A percentile compares a stretch with the other conserved stretches of the same genome.
These are phyloP conservation scores for Corylus heterophylla DNA, from an alignment of 306 rosid genomes.

Conservation along the genomic window DNA sequence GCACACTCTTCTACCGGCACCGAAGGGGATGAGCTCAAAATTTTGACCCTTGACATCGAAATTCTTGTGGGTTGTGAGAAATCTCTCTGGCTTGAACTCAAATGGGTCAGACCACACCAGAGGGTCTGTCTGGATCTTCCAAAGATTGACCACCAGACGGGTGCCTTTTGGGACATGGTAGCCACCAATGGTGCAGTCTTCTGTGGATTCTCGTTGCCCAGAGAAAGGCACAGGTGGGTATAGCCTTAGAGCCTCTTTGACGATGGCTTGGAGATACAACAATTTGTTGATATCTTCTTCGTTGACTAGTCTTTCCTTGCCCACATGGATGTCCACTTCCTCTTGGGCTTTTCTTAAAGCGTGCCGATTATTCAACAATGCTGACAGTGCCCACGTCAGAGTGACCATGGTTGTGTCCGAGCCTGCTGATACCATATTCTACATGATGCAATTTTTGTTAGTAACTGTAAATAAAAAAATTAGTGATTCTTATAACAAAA, in stretches of 20 bases:
- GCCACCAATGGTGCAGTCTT: slow-evolving; percentile 43
- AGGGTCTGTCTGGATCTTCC: slow-evolving; percentile 61
- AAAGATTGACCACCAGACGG: slow-evolving; percentile 40
- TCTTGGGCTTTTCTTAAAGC: slow-evolving; percentile 36
- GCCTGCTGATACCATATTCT: slow-evolving; percentile 31
- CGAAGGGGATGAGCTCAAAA: slow-evolving; percentile 56
- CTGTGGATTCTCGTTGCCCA: slow-evolving; percentile 36
- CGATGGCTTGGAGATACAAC: slow-evolving; percentile 53
- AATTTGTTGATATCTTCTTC: slow-evolving; percentile 50
- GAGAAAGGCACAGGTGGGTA: slow-evolving; percentile 53
- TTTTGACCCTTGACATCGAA: slow-evolving; percentile 48
- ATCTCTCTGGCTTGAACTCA: slow-evolving; percentile 61
- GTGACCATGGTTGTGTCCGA: slow-evolving; percentile 52
- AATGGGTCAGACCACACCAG: slow-evolving; percentile 44
- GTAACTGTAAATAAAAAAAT: not conserved
- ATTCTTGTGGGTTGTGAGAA: slow-evolving; percentile 42
- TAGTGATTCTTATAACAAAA: no score
- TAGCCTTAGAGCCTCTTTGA: slow-evolving; percentile 51
- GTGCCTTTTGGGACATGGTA: slow-evolving; percentile 48
- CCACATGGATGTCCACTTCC: slow-evolving; percentile 53
- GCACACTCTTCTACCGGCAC: slow-evolving; percentile 58
- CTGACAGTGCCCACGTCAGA: slow-evolving; percentile 40
- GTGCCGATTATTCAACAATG: slow-evolving; percentile 38
- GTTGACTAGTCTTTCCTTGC: slow-evolving; percentile 43
- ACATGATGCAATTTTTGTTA: not conserved